A percentile compares a stretch with the other conserved stretches of the same genome.
These are phyloP conservation scores for Xylaria nigripes DNA, from an alignment of 495 filamentous ascomycete genomes.

Conservation along the genomic window DNA sequence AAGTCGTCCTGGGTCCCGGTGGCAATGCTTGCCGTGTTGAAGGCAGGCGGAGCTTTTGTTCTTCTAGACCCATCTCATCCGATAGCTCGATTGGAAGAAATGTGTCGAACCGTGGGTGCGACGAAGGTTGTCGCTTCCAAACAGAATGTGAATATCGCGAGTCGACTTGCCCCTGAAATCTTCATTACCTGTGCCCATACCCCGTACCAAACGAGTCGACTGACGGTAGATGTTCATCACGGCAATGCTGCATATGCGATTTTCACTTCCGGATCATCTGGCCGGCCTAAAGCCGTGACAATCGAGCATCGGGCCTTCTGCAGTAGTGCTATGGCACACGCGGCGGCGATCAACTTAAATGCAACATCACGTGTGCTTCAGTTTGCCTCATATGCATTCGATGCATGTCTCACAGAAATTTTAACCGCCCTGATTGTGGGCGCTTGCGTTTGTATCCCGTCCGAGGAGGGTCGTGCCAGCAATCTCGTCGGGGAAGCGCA, in stretches of 20 bases:
- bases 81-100: constrained; percentile 18
- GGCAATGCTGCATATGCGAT: constrained; percentile 25
- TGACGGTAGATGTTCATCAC: neutral
- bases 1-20: constrained; percentile 37
- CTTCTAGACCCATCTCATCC: constrained; percentile 19
- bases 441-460: constrained; percentile 56
- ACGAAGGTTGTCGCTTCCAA: neutral
- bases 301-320: constrained; percentile 19
- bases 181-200: neutral
- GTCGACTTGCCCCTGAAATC: neutral
- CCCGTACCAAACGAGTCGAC: neutral
- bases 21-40: constrained; percentile 30
- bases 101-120: constrained; percentile 22
- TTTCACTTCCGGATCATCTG: constrained; percentile 37
- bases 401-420: constrained; percentile 49
- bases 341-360: neutral
- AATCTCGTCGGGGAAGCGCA: constrained; percentile 7
- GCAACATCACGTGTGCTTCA: constrained; percentile 38
- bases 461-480: constrained; percentile 40
- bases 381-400: constrained; percentile 53
- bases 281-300: constrained; percentile 37
- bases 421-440: constrained; percentile 48
- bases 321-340: neutral
- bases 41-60: constrained; percentile 30
- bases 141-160: neutral